Evolutionary conservation across 2,329 filamentous ascomycete genomes (phyloP).

Genomic region (Lithohypha guttulata): DNA sequence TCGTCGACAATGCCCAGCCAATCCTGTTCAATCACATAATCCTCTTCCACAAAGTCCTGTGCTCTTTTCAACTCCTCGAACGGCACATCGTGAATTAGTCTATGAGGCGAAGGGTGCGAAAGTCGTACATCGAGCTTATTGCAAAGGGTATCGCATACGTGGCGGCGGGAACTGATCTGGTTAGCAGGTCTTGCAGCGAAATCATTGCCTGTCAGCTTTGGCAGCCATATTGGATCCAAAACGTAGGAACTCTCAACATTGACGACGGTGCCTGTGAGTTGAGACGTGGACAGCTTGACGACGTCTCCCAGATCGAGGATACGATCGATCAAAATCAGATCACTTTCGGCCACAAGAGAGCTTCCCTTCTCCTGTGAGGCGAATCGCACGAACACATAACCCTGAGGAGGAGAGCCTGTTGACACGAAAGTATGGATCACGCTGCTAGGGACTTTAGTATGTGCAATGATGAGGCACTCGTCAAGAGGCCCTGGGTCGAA

Average conservation of each 20-base stretch:
- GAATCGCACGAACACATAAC: constrained; percentile 40
- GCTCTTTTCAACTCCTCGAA: constrained; percentile 36
- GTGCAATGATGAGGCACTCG: constrained; percentile 26
- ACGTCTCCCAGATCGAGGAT: constrained; percentile 44
- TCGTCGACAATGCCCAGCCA: constrained; percentile 47
- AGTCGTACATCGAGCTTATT: constrained; percentile 10
- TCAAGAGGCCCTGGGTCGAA: constrained; percentile 22
- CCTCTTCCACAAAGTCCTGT: constrained; percentile 39
- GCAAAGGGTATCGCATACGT: constrained; percentile 12
- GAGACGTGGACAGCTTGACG: constrained; percentile 39
- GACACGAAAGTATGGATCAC: constrained; percentile 17
- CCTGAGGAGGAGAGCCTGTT: constrained; percentile 35
- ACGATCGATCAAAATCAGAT: constrained; percentile 44
- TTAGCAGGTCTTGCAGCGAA: constrained; percentile 5
- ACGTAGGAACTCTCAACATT: constrained; percentile 37
- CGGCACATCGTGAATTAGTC: constrained; percentile 32
- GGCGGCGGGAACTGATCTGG: background rate
- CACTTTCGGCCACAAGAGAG: constrained; percentile 32
- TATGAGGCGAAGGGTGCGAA: constrained; percentile 19
- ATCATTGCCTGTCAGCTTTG: constrained; percentile 12
- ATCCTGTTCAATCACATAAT: constrained; percentile 43
- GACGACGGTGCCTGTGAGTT: constrained; percentile 46
- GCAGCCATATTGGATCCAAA: constrained; percentile 27
- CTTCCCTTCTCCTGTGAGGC: constrained; percentile 30
- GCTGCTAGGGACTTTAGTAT: constrained; percentile 24